phyloP scores from a whole-genome alignment of 257 asterid genomes.

The Lavandula angustifolia region DNA sequence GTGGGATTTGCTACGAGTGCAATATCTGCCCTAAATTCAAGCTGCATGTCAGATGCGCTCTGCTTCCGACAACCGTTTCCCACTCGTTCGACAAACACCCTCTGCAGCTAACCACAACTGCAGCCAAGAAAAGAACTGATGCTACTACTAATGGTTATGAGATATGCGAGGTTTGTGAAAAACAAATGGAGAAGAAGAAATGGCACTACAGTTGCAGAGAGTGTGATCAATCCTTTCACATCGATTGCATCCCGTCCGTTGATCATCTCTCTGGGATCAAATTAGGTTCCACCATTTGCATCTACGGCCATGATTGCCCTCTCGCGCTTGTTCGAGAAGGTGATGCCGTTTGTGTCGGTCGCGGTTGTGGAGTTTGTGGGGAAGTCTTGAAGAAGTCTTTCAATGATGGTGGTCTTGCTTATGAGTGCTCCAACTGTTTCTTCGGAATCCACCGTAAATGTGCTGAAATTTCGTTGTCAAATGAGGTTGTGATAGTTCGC shows the following conservation, averaged over 20 bases:
- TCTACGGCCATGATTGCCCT: not conserved
- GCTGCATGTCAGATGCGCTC: constrained; percentile 10
- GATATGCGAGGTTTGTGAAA: not conserved
- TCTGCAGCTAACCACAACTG: not conserved
- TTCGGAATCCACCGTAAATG: not conserved
- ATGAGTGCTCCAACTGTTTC: not conserved
- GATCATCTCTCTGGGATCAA: not conserved
- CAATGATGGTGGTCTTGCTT: not conserved
- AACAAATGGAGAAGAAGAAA: not conserved
- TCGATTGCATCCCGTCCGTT: not conserved
- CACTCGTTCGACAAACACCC: constrained; percentile 7
- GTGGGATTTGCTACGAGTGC: not conserved
- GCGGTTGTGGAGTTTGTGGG: not conserved
- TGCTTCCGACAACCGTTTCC: not conserved
- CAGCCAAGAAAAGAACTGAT: not conserved
- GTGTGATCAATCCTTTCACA: not conserved
- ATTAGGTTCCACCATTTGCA: not conserved
- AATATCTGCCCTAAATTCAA: not conserved
- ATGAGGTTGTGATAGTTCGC: too few relatives aligned
- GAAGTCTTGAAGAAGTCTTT: not conserved
- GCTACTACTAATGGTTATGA: not conserved
- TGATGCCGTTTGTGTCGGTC: not conserved
- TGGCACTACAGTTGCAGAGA: constrained; percentile 1
- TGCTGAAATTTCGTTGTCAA: too few relatives aligned
- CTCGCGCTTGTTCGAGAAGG: not conserved